A percentile compares a stretch with the other conserved stretches of the same genome.
These are phyloP conservation scores for Erucastrum elatum DNA, from an alignment of 345 rosid species.

Conservation along the genomic window DNA sequence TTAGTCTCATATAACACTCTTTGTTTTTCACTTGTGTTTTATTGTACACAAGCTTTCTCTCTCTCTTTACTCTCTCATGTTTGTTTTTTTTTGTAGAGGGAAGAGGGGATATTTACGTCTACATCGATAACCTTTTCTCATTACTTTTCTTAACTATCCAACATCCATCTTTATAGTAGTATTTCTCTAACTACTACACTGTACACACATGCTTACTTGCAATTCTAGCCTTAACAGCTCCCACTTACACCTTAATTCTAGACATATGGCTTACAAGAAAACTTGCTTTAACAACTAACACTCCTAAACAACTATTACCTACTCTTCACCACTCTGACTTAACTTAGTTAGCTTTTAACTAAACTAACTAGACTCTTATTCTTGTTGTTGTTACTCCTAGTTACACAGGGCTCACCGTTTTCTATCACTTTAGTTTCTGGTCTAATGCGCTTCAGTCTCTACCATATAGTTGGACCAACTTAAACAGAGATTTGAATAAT, in stretches of 20 bases:
- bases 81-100: too few species aligned
- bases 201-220: too few species aligned
- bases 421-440: constrained; percentile 32
- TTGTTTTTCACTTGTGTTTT: too few species aligned
- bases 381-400: not conserved
- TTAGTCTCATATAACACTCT: too few species aligned
- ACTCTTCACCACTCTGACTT: not conserved
- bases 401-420: constrained; percentile 25
- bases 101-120: too few species aligned
- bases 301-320: not conserved
- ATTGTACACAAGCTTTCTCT: too few species aligned
- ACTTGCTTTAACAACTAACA: not conserved
- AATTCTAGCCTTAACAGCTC: not conserved
- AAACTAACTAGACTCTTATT: not conserved
- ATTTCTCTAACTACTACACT: too few species aligned
- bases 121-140: too few species aligned
- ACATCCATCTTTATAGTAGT: too few species aligned
- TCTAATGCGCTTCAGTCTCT: constrained; percentile 40
- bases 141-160: too few species aligned
- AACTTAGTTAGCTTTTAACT: not conserved
- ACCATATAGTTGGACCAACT: constrained; percentile 49
- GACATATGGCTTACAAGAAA: not conserved
- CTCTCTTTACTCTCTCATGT: too few species aligned
- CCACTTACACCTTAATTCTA: not conserved
- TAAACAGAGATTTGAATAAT: constrained; percentile 34